A percentile compares a stretch with the other conserved stretches of the same genome.
Evolutionary conservation across 352 stramenopile species (phyloP).

Genomic region (Phytophthora idaei): DNA sequence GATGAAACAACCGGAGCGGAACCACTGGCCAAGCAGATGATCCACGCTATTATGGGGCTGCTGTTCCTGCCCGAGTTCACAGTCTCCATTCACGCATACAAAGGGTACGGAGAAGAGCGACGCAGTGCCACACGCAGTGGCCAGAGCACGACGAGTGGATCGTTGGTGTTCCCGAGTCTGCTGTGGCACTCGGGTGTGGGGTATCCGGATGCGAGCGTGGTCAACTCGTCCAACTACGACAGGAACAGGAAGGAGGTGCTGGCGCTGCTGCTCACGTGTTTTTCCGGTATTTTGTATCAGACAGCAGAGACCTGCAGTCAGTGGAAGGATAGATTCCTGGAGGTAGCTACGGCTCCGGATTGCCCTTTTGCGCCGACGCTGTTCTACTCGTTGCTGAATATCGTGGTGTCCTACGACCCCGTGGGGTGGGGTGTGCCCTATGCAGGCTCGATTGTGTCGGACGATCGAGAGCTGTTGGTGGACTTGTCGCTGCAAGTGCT

Average conservation of each 20-base stretch:
- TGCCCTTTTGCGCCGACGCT: conserved; percentile 94
- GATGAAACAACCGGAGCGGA: conserved; percentile 29
- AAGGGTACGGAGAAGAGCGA: conserved; percentile 78
- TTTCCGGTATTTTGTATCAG: conserved; percentile 96
- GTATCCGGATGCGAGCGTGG: conserved; percentile 79
- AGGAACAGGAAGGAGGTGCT: conserved; percentile 97
- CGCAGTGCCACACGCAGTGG: conserved; percentile 65
- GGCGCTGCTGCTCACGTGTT: conserved; percentile 93
- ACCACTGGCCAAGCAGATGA: conserved; percentile 73
- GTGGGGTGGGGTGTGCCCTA: conserved; percentile 92
- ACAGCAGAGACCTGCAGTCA: conserved; percentile 92
- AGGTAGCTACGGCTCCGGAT: conserved; percentile 88
- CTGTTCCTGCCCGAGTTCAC: conserved; percentile 89
- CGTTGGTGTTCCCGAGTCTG: conserved; percentile 75
- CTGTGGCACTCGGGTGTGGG: conserved; percentile 82
- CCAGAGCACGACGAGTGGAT: conserved; percentile 35
- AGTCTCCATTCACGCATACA: conserved; percentile 84
- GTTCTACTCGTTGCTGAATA: conserved; percentile 97
- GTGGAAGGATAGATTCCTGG: conserved; percentile 92
- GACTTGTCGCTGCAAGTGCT: conserved; percentile 94
- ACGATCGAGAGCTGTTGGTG: conserved; percentile 91
- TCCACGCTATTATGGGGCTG: conserved; percentile 87
- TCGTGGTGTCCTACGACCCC: conserved; percentile 94
- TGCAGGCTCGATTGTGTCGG: conserved; percentile 85
- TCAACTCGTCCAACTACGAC: conserved; percentile 81